Percentiles rank a stretch among this genome's conserved stretches.
These are phyloP conservation scores for Suhomyces sp. DNA, from an alignment of 805 yeast species.

Conservation along the genomic window DNA sequence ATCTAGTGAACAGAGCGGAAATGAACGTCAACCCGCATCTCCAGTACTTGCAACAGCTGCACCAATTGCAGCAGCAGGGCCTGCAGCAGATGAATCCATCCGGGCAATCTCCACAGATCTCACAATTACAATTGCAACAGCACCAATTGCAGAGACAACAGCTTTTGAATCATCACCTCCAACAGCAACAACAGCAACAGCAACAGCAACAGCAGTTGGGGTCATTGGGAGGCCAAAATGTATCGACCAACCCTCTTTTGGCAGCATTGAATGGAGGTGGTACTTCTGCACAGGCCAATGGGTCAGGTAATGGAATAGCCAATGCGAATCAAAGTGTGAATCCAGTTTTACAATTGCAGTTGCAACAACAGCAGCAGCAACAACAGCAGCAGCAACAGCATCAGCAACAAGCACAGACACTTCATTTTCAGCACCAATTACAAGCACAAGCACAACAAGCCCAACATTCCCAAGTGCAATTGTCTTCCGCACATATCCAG, in stretches of 20 bases:
- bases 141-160: conserved; percentile 38
- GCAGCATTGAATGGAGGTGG: conserved; percentile 34
- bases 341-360: conserved; percentile 33
- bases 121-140: conserved; percentile 32
- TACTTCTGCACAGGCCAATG: conserved; percentile 14
- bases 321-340: conserved; percentile 18
- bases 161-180: conserved; percentile 31
- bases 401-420: conserved; percentile 22
- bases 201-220: conserved; percentile 15
- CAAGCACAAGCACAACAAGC: conserved; percentile 16
- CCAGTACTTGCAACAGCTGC: conserved; percentile 41
- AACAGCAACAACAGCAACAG: conserved; percentile 14
- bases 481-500: conserved; percentile 9
- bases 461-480: conserved; percentile 17
- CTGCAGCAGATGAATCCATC: conserved; percentile 18
- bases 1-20: too few species aligned
- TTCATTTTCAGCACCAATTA: conserved; percentile 17
- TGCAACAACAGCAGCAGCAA: conserved; percentile 26
- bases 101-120: conserved; percentile 35
- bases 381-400: conserved; percentile 21
- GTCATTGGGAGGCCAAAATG: conserved; percentile 18
- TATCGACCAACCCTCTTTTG: conserved; percentile 33
- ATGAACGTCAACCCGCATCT: conserved; percentile 46
- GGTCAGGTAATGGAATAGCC: conserved; percentile 11
- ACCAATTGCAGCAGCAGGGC: conserved; percentile 23